Conservation (phyloP, 164 flowering plant species). For the Protea cynaroides region DNA sequence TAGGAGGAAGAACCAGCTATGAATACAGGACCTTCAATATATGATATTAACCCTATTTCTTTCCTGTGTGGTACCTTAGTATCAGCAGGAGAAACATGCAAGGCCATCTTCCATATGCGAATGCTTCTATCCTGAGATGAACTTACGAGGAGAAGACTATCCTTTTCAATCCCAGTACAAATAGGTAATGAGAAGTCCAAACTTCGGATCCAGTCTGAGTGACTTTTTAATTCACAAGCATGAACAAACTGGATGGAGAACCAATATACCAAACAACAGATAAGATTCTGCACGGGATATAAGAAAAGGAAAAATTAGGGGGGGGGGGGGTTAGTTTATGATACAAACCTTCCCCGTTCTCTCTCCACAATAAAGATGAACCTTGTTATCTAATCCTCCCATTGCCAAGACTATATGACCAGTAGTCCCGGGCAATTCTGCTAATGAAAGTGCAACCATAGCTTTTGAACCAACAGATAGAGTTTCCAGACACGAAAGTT, state of each 20-base stretch:
- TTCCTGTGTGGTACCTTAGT: conserved; percentile 23
- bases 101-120: conserved; percentile 82
- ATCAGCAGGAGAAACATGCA: conserved; percentile 21
- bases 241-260: conserved; percentile 50
- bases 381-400: conserved; percentile 90
- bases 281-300: conserved; percentile 1
- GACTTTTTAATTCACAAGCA: conserved; percentile 90
- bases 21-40: conserved; percentile 83
- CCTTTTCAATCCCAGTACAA: conserved; percentile 23
- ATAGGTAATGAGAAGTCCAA: conserved; percentile 89
- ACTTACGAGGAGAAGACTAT: conserved; percentile 68
- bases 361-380: conserved; percentile 79
- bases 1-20: conserved; percentile 57
- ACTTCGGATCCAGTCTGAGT: conserved; percentile 93
- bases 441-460: conserved; percentile 85
- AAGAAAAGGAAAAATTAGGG: not conserved
- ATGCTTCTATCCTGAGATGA: conserved; percentile 96
- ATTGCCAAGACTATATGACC: conserved; percentile 66
- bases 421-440: conserved; percentile 63
- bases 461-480: conserved; percentile 61
- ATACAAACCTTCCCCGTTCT: conserved; percentile 60
- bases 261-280: conserved; percentile 7
- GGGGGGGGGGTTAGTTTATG: not conserved
- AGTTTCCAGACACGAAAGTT: conserved; percentile 50
- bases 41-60: conserved; percentile 61